Conservation (phyloP, 352 stramenopile species). For the Pythium dissotocum region DNA sequence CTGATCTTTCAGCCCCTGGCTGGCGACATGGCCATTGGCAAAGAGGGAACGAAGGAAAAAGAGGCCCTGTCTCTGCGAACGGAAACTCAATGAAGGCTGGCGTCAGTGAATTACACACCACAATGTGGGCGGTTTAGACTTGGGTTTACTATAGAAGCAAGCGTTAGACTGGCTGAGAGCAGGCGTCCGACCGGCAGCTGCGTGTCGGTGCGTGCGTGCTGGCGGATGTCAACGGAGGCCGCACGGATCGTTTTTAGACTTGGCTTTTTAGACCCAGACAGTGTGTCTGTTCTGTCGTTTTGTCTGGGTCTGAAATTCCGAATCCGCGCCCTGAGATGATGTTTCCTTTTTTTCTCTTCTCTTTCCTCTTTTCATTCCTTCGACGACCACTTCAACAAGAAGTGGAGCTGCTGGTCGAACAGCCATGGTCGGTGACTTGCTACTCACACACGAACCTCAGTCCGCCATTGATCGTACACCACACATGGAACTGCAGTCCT, state of each 20-base stretch:
- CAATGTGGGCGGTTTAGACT: neutral
- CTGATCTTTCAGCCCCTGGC: slow-evolving; percentile 8
- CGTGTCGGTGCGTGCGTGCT: slow-evolving; percentile 3
- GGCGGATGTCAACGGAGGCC: neutral
- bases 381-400: slow-evolving; percentile 7
- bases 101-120: slow-evolving; percentile 33
- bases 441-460: neutral
- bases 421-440: neutral
- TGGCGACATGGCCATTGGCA: slow-evolving; percentile 19
- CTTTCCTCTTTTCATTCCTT: neutral
- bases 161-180: slow-evolving; percentile 1
- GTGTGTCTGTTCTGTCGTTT: neutral
- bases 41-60: slow-evolving; percentile 30
- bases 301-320: slow-evolving; percentile 1
- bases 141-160: neutral
- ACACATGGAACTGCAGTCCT: no score
- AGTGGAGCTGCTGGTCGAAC: slow-evolving; percentile 3
- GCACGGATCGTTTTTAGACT: neutral
- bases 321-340: neutral
- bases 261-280: neutral
- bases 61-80: slow-evolving; percentile 11
- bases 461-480: neutral
- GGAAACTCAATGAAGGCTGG: slow-evolving; percentile 24
- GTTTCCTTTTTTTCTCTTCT: neutral
- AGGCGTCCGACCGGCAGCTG: slow-evolving; percentile 6